These are phyloP conservation scores for Sechiopsis laciniata DNA, from an alignment of 306 rosid genomes.

Conservation along the genomic window DNA sequence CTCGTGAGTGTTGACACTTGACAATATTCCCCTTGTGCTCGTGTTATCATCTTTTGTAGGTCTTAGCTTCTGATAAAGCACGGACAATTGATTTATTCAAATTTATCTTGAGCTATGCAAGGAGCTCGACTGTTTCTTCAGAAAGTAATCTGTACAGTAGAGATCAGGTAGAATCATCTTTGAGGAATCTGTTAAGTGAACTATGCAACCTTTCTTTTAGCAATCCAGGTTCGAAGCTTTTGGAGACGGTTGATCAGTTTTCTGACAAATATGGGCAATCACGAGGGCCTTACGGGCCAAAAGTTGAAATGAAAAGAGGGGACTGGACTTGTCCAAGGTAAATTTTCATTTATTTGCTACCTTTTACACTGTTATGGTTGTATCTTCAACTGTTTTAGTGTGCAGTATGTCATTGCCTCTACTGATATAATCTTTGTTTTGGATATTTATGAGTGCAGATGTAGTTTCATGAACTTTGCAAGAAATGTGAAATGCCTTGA, in stretches of 20 bases:
- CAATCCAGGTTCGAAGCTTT: conserved; percentile 40
- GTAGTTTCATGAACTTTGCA: conserved; percentile 95
- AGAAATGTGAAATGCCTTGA: conserved; percentile 77
- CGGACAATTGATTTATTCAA: conserved; percentile 82
- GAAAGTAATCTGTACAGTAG: conserved; percentile 41
- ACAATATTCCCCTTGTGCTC: conserved; percentile 1
- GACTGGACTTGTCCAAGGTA: conserved; percentile 95
- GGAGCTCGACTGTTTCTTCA: conserved; percentile 41
- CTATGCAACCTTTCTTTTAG: conserved; percentile 53
- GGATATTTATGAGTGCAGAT: conserved; percentile 46
- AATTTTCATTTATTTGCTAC: conserved; percentile 9
- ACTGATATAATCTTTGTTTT: not conserved
- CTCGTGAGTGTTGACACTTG: not conserved
- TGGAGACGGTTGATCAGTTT: conserved; percentile 37
- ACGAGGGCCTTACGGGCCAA: conserved; percentile 33
- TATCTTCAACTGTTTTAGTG: not conserved
- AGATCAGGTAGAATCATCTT: conserved; percentile 61
- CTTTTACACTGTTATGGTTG: conserved; percentile 11
- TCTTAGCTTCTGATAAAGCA: conserved; percentile 50
- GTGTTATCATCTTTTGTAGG: conserved; percentile 32
- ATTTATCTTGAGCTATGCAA: conserved; percentile 69
- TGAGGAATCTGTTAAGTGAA: conserved; percentile 58
- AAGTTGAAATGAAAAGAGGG: conserved; percentile 86
- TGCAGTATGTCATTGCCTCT: not conserved
- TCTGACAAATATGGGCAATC: conserved; percentile 39